phyloP scores from a whole-genome alignment of 257 asterid genomes.

The Cynanchum wilfordii region DNA sequence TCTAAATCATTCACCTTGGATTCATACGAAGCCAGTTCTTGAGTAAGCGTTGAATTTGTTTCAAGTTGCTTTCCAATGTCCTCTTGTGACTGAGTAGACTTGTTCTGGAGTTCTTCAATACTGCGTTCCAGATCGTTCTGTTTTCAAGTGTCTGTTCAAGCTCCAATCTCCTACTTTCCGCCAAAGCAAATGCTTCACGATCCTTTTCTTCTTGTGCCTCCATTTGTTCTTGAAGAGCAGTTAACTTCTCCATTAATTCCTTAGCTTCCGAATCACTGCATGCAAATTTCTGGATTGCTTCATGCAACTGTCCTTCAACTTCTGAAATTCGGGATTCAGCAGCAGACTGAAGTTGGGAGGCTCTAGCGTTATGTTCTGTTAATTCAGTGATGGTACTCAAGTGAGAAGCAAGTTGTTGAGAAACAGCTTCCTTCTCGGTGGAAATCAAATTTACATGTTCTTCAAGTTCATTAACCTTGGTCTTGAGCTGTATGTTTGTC shows the following conservation, averaged over 20 bases:
- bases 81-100: constrained; percentile 37
- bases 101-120: constrained; percentile 40
- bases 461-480: constrained; percentile 53
- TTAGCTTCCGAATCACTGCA: constrained; percentile 68
- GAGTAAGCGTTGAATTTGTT: constrained; percentile 53
- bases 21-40: constrained; percentile 46
- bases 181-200: constrained; percentile 41
- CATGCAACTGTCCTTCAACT: constrained; percentile 58
- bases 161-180: constrained; percentile 48
- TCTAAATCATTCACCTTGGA: constrained; percentile 49
- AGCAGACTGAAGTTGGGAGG: constrained; percentile 52
- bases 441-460: constrained; percentile 33
- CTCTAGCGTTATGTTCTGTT: constrained; percentile 55
- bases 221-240: constrained; percentile 51
- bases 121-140: constrained; percentile 43
- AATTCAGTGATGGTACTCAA: constrained; percentile 53
- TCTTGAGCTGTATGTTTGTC: constrained; percentile 44
- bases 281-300: constrained; percentile 46
- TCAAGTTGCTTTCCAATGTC: constrained; percentile 47
- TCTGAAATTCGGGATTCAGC: constrained; percentile 59
- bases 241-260: constrained; percentile 55
- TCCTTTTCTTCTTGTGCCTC: constrained; percentile 48
- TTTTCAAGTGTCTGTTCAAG: constrained; percentile 42
- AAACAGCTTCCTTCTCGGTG: constrained; percentile 51
- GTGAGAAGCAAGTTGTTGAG: constrained; percentile 57